A percentile compares a stretch with the other conserved stretches of the same genome.
phyloP scores from a whole-genome alignment of 768 basidiomycete species.

The Clavaria fumosa region DNA sequence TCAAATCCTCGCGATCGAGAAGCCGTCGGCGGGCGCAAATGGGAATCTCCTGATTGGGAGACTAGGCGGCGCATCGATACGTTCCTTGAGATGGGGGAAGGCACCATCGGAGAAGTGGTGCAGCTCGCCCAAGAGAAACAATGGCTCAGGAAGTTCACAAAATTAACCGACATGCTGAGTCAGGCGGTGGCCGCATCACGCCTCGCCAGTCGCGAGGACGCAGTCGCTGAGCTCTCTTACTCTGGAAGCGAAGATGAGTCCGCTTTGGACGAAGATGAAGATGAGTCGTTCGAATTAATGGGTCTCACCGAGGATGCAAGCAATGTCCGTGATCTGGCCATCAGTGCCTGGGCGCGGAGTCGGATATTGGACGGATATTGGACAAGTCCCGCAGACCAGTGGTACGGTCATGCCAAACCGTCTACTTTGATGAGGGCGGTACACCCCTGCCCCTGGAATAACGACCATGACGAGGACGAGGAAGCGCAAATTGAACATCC shows the following conservation, averaged over 20 bases:
- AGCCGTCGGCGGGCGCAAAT: slow-evolving; percentile 34
- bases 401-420: slow-evolving; percentile 32
- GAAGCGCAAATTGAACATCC: slow-evolving; percentile 32
- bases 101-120: slow-evolving; percentile 46
- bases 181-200: slow-evolving; percentile 46
- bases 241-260: slow-evolving; percentile 14
- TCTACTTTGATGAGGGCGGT: slow-evolving; percentile 23
- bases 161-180: slow-evolving; percentile 47
- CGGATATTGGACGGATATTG: slow-evolving; percentile 65
- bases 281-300: slow-evolving; percentile 28
- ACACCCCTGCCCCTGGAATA: slow-evolving; percentile 54
- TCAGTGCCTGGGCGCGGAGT: slow-evolving; percentile 56
- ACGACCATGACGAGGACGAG: slow-evolving; percentile 14
- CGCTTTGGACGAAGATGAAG: slow-evolving; percentile 27
- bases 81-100: slow-evolving; percentile 65
- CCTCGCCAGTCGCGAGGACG: slow-evolving; percentile 5
- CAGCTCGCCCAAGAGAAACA: slow-evolving; percentile 49
- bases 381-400: slow-evolving; percentile 60
- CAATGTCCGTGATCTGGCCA: slow-evolving; percentile 36
- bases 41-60: slow-evolving; percentile 42
- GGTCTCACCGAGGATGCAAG: slow-evolving; percentile 25
- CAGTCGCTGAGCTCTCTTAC: slow-evolving; percentile 7
- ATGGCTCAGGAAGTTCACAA: slow-evolving; percentile 53
- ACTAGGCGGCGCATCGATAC: slow-evolving; percentile 49
- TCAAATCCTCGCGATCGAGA: slow-evolving; percentile 34